Percentiles rank a stretch among this genome's conserved stretches.
Conservation (phyloP, 345 rosid species). For the Populus nigra region DNA sequence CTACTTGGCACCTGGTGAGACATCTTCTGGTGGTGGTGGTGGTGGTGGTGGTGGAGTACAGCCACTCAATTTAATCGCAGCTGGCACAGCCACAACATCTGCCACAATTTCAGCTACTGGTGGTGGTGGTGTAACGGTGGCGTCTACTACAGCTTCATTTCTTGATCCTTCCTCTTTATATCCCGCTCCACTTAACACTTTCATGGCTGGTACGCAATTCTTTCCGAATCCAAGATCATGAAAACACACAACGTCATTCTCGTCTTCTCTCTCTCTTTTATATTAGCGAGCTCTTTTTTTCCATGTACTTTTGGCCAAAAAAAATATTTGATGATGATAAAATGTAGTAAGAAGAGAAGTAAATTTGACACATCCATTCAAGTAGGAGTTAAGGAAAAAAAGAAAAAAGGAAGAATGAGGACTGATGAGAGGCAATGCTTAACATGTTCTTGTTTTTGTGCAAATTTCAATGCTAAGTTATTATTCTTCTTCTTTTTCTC, state of each 20-base stretch:
- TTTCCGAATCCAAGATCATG: conserved; percentile 78
- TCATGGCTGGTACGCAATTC: conserved; percentile 90
- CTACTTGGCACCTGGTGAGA: conserved; percentile 43
- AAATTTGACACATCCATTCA: conserved; percentile 30
- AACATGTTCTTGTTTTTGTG: background rate
- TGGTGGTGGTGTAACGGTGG: conserved; percentile 22
- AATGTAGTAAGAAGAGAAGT: conserved; percentile 15
- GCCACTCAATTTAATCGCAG: conserved; percentile 34
- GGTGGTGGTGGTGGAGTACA: conserved; percentile 37
- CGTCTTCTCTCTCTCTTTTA: background rate
- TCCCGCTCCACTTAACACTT: conserved; percentile 71
- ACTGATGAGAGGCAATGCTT: background rate
- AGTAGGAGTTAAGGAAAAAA: conserved; percentile 12
- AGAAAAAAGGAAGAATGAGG: background rate
- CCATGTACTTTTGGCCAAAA: conserved; percentile 2
- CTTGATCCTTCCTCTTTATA: conserved; percentile 59
- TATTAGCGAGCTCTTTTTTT: background rate
- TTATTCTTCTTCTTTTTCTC: conserved; percentile 1
- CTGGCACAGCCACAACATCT: conserved; percentile 8
- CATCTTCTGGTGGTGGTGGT: conserved; percentile 54
- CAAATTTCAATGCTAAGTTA: background rate
- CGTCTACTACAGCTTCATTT: conserved; percentile 30
- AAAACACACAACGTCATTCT: background rate
- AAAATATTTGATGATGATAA: conserved; percentile 16
- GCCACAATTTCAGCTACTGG: conserved; percentile 3